A percentile compares a stretch with the other conserved stretches of the same genome.
Conservation (phyloP, 2,329 filamentous ascomycete genomes). For the Teratosphaeriaceae sp. region DNA sequence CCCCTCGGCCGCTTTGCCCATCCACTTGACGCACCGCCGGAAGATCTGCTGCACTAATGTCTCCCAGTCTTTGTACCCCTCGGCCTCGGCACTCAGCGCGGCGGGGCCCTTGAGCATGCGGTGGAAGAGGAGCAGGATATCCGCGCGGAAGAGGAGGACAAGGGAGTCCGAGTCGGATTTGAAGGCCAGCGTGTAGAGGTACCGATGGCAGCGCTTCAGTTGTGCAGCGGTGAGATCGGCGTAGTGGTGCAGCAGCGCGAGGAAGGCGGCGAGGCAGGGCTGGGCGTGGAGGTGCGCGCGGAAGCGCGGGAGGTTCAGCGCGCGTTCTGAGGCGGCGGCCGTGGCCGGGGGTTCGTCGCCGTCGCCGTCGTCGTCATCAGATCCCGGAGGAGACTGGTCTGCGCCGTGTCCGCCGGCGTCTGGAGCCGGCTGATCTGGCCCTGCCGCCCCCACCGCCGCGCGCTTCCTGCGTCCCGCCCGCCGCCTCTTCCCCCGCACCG, state of each 20-base stretch:
- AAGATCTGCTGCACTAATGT: conserved; percentile 81
- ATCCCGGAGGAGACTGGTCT: conserved; percentile 25
- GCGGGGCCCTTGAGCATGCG: conserved; percentile 87
- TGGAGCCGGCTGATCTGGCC: conserved; percentile 53
- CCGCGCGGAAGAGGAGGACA: conserved; percentile 81
- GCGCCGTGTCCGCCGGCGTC: conserved; percentile 47
- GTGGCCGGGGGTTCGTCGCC: conserved; percentile 66
- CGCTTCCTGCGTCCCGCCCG: conserved; percentile 62
- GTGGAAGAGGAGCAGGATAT: conserved; percentile 83
- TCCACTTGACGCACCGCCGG: conserved; percentile 72
- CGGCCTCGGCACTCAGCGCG: conserved; percentile 58
- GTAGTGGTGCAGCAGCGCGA: conserved; percentile 73
- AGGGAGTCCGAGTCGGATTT: conserved; percentile 91
- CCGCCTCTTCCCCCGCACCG: conserved; percentile 77
- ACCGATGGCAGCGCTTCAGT: conserved; percentile 85
- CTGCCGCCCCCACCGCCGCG: conserved; percentile 65
- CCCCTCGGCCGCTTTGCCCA: conserved; percentile 34
- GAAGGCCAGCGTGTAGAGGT: conserved; percentile 89
- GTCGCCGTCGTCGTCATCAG: conserved; percentile 56
- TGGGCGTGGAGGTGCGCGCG: conserved; percentile 75
- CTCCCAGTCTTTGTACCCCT: conserved; percentile 81
- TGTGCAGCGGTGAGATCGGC: conserved; percentile 71
- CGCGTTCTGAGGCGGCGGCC: conserved; percentile 69
- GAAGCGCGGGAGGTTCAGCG: conserved; percentile 89
- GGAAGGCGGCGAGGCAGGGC: conserved; percentile 80